Evolutionary conservation across 2,329 filamentous ascomycete species (phyloP).

Genomic region (Cladobotryum protrusum): DNA sequence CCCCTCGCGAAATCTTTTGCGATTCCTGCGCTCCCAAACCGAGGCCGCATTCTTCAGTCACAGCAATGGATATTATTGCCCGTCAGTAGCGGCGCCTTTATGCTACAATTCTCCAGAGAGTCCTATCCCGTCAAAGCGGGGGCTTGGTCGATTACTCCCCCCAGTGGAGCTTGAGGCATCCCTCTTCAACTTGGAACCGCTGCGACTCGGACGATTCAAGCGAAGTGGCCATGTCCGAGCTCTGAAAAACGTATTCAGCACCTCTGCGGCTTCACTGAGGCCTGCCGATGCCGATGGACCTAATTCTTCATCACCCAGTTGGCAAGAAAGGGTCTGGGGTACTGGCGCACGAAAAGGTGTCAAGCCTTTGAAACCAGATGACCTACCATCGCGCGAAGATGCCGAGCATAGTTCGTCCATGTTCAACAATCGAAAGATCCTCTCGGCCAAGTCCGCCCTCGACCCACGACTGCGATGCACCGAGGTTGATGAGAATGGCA

Average conservation of each 20-base stretch:
- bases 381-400: conserved; percentile 53
- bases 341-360: conserved; percentile 29
- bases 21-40: conserved; percentile 67
- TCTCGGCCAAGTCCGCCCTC: conserved; percentile 70
- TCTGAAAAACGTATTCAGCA: conserved; percentile 24
- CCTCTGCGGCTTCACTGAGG: conserved; percentile 19
- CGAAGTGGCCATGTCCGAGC: conserved; percentile 8
- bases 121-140: not conserved
- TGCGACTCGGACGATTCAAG: conserved; percentile 13
- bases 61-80: conserved; percentile 21
- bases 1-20: conserved; percentile 55
- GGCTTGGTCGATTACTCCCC: conserved; percentile 10
- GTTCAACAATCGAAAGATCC: conserved; percentile 63
- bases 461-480: conserved; percentile 87
- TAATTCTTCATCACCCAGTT: conserved; percentile 26
- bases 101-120: not conserved
- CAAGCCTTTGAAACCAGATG: conserved; percentile 47
- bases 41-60: conserved; percentile 49
- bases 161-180: conserved; percentile 23
- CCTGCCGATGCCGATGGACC: conserved; percentile 15
- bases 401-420: conserved; percentile 50
- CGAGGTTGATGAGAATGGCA: conserved; percentile 86
- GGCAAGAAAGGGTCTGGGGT: conserved; percentile 47
- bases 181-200: conserved; percentile 21
- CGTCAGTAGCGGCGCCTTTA: not conserved